These are phyloP conservation scores for Secale cereale DNA, from an alignment of 176 grass and related monocot species.

Conservation along the genomic window DNA sequence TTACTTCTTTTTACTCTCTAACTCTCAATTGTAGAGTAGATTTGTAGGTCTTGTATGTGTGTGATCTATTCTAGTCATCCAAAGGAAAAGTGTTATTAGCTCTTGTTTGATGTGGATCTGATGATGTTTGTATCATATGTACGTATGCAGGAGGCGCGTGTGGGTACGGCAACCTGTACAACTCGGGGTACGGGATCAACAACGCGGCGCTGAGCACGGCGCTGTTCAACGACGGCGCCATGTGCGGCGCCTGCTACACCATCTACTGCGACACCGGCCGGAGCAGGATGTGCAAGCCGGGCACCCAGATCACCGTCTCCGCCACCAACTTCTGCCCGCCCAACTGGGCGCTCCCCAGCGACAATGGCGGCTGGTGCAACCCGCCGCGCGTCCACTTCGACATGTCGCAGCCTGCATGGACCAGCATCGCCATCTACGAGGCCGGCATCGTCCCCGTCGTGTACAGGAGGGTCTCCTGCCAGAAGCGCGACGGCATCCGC, in stretches of 20 bases:
- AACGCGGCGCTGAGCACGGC: slow-evolving; percentile 53
- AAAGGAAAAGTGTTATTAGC: neutral
- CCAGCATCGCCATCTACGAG: slow-evolving; percentile 36
- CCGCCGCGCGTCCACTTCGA: slow-evolving; percentile 69
- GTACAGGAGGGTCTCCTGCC: slow-evolving; percentile 40
- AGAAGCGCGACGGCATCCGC: slow-evolving; percentile 29
- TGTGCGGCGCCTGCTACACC: slow-evolving; percentile 55
- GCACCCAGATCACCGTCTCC: slow-evolving; percentile 40
- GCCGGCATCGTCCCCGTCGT: slow-evolving; percentile 46
- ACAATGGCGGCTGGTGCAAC: slow-evolving; percentile 78
- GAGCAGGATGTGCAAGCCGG: slow-evolving; percentile 40
- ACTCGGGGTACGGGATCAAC: slow-evolving; percentile 44
- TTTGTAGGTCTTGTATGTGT: too few species aligned
- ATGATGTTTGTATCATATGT: slow-evolving; percentile 36
- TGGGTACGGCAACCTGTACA: slow-evolving; percentile 64
- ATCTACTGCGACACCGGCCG: slow-evolving; percentile 38
- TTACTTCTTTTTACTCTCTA: neutral
- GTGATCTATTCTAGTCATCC: neutral
- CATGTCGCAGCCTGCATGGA: slow-evolving; percentile 51
- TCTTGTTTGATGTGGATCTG: slow-evolving; percentile 20
- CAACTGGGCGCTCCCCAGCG: slow-evolving; percentile 26
- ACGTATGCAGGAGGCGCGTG: slow-evolving; percentile 50
- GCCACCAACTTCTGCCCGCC: slow-evolving; percentile 67
- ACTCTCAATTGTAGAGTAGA: neutral
- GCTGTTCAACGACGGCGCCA: slow-evolving; percentile 49